phyloP scores from a whole-genome alignment of 2,329 filamentous ascomycete species.

The Biscogniauxia sp. region DNA sequence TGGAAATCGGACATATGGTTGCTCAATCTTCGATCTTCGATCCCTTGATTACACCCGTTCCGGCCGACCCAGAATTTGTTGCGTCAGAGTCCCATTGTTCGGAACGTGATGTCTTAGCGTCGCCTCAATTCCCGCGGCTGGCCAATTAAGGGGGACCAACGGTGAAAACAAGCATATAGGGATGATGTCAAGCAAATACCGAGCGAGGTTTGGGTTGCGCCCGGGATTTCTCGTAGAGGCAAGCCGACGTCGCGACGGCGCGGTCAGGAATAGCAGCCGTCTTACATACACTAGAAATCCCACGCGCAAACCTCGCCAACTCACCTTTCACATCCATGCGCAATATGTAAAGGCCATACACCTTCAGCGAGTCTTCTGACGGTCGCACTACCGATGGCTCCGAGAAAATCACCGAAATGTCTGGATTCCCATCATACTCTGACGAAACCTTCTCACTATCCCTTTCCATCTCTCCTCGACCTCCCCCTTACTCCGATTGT shows the following conservation, averaged over 20 bases:
- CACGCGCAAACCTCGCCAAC: not conserved
- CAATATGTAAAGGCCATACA: not conserved
- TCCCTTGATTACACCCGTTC: not conserved
- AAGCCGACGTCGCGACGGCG: not conserved
- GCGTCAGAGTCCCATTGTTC: not conserved
- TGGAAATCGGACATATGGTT: not conserved
- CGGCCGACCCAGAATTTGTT: not conserved
- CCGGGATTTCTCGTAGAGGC: not conserved
- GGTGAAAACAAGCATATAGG: not conserved
- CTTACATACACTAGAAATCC: not conserved
- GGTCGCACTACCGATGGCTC: not conserved
- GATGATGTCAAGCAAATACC: not conserved
- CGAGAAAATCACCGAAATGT: not conserved
- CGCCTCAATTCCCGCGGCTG: not conserved
- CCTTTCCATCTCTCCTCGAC: no score
- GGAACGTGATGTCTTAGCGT: not conserved
- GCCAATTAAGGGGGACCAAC: not conserved
- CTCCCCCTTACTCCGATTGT: no score
- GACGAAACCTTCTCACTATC: no score
- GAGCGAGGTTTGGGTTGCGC: not conserved
- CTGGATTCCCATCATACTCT: no score
- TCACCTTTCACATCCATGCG: not conserved
- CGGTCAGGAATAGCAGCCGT: not conserved
- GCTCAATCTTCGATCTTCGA: not conserved
- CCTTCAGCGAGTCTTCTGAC: not conserved